These are phyloP conservation scores for Termitomyces sp. DNA, from an alignment of 768 basidiomycete species.

Conservation along the genomic window DNA sequence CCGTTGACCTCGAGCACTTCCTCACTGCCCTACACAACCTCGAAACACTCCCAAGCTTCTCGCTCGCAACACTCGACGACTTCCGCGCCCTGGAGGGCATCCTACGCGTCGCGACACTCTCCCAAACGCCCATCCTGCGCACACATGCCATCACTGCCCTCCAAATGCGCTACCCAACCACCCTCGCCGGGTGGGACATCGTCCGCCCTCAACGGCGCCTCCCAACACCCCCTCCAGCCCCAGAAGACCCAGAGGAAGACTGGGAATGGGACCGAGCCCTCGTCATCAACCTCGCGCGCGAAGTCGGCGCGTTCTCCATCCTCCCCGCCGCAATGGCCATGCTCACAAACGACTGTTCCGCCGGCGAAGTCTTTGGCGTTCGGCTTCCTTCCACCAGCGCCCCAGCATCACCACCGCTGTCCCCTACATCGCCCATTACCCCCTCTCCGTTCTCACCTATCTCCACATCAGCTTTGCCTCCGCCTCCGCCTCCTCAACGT, in stretches of 20 bases:
- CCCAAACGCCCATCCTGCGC: slow-evolving; percentile 9
- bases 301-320: slow-evolving; percentile 11
- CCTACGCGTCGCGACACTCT: slow-evolving; percentile 9
- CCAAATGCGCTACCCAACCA: slow-evolving; percentile 13
- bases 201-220: not conserved
- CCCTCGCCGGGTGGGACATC: slow-evolving; percentile 10
- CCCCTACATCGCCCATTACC: not conserved
- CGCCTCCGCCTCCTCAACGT: no score
- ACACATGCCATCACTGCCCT: slow-evolving; percentile 9
- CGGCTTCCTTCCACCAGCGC: not conserved
- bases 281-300: slow-evolving; percentile 18
- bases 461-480: not conserved
- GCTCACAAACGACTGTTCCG: slow-evolving; percentile 16
- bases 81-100: slow-evolving; percentile 9
- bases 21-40: slow-evolving; percentile 4
- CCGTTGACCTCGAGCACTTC: slow-evolving; percentile 9
- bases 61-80: slow-evolving; percentile 5
- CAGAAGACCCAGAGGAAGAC: not conserved
- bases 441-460: not conserved
- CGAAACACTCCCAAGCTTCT: not conserved
- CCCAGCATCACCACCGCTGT: not conserved
- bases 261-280: slow-evolving; percentile 15
- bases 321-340: slow-evolving; percentile 19
- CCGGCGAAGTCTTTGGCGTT: slow-evolving; percentile 17
- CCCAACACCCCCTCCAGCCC: not conserved